Conservation (phyloP, 148 eudicot species). For the Heliosperma pusillum region DNA sequence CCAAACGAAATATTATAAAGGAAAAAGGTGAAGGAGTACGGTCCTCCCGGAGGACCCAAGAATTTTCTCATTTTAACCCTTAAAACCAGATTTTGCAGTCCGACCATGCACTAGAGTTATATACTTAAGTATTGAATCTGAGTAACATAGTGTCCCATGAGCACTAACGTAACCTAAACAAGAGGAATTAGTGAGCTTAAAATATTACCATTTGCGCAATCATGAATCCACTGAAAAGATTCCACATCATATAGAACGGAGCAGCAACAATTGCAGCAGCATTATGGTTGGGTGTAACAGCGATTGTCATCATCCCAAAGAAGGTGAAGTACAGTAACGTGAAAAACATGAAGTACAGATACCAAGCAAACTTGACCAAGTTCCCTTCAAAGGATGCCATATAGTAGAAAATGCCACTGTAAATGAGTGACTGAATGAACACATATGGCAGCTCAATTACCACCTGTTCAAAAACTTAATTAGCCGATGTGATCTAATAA, state of each 20-base stretch:
- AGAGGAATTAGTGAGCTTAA: background rate
- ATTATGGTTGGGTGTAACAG: constrained; percentile 80
- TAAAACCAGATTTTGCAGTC: background rate
- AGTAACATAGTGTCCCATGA: background rate
- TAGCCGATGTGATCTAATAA: background rate
- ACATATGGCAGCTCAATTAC: constrained; percentile 81
- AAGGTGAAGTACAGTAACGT: constrained; percentile 80
- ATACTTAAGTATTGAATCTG: background rate
- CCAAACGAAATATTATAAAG: too few relatives aligned
- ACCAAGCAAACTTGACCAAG: constrained; percentile 54
- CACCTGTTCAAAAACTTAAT: constrained; percentile 46
- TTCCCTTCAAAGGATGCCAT: constrained; percentile 79
- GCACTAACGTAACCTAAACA: background rate
- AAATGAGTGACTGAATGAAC: constrained; percentile 64
- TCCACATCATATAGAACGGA: constrained; percentile 95
- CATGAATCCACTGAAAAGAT: constrained; percentile 94
- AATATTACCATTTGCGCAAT: constrained; percentile 57
- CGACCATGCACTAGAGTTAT: background rate
- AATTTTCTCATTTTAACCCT: too few relatives aligned
- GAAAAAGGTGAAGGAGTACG: too few relatives aligned
- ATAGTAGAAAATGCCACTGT: constrained; percentile 73
- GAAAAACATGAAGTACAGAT: constrained; percentile 75
- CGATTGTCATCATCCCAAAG: constrained; percentile 86
- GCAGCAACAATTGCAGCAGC: constrained; percentile 81
- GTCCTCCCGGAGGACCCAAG: too few relatives aligned